A percentile compares a stretch with the other conserved stretches of the same genome.
These are phyloP conservation scores for Lepidium aucheri DNA, from an alignment of 345 rosid species.

Conservation along the genomic window DNA sequence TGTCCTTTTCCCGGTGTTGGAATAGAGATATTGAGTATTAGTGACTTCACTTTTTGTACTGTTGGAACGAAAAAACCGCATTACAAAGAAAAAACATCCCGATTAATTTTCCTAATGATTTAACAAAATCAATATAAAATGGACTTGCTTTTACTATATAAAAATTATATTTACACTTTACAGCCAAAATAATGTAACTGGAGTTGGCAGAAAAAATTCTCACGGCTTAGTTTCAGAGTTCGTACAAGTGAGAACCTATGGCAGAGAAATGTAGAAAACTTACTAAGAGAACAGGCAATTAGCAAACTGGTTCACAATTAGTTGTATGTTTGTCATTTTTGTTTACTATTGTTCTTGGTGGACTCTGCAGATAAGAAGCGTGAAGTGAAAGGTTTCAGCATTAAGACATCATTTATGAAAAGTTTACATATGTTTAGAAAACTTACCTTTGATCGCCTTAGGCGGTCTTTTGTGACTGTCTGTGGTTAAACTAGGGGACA, in stretches of 20 bases:
- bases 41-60: background rate
- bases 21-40: background rate
- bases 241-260: background rate
- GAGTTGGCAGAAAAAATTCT: background rate
- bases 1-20: background rate
- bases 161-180: background rate
- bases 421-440: background rate
- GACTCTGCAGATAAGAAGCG: slow-evolving; percentile 17
- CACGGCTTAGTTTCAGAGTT: background rate
- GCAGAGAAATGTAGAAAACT: background rate
- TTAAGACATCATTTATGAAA: background rate
- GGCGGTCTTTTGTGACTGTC: slow-evolving; percentile 42
- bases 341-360: slow-evolving; percentile 11
- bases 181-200: slow-evolving; percentile 7
- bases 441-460: slow-evolving; percentile 59
- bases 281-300: background rate
- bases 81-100: background rate
- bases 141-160: background rate
- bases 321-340: slow-evolving; percentile 10
- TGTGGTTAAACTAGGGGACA: slow-evolving; percentile 36
- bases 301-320: background rate
- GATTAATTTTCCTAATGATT: background rate
- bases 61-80: background rate
- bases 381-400: background rate
- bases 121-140: background rate